Percentiles rank a stretch among this genome's conserved stretches.
Evolutionary conservation across 768 basidiomycete genomes (phyloP).

Genomic region (Boletus pseudopeckii): DNA sequence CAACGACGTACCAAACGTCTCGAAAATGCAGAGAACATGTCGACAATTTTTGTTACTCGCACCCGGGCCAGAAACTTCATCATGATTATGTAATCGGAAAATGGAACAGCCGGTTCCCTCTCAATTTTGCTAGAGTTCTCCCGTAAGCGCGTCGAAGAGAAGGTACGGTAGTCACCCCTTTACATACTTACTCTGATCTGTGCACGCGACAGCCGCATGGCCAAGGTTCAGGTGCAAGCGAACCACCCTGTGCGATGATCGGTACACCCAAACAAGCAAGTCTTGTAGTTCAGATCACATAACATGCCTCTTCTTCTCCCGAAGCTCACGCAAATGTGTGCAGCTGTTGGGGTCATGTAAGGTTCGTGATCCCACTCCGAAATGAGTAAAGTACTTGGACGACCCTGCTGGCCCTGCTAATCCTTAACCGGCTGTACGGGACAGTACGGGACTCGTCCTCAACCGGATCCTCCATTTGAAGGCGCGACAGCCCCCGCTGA

Average conservation of each 20-base stretch:
- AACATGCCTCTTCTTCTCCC: no score
- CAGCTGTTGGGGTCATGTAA: not conserved
- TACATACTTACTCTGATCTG: not conserved
- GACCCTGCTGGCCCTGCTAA: constrained; percentile 9
- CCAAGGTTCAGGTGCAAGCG: not conserved
- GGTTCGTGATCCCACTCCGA: constrained; percentile 3
- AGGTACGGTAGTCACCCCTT: no score
- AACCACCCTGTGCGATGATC: constrained; percentile 7
- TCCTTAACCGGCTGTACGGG: constrained; percentile 1
- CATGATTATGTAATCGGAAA: constrained; percentile 7
- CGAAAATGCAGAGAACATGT: constrained; percentile 39
- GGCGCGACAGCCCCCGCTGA: no score
- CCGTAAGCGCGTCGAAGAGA: not conserved
- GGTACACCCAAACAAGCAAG: constrained; percentile 11
- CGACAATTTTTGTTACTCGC: not conserved
- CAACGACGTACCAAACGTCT: constrained; percentile 30
- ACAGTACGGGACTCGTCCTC: not conserved
- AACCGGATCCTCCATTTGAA: no score
- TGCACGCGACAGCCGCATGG: constrained; percentile 15
- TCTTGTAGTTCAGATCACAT: constrained; percentile 3
- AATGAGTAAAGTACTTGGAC: no score
- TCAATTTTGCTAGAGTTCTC: no score
- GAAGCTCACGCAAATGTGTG: no score
- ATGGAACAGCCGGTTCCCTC: not conserved
- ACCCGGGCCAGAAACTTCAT: not conserved